Evolutionary conservation across 1,139 yeast genomes (phyloP), one percentile per base, ranked within the genome.

Genomic region (Casaregolazyma suthepensis): DNA sequence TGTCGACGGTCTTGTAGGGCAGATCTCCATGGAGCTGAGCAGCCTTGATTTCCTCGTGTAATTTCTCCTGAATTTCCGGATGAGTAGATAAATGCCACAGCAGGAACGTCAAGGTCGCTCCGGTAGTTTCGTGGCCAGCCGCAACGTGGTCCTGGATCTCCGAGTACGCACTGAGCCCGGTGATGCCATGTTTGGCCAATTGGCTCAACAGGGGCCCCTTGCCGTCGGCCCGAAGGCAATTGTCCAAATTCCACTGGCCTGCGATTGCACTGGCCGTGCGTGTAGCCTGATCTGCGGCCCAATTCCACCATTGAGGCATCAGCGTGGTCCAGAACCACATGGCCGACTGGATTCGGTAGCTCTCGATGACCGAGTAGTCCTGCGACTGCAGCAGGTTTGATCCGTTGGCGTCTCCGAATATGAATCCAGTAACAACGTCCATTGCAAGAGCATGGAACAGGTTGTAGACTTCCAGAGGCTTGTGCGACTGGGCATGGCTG

Each of bases 111-210:
- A 85, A 67, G 17, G 84, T 83, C 3, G 82, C 78, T 0, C 88
- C 90, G 0, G 91, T 84, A 1, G 93, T 85, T 64, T 84, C 87
- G 63, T 85, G 90, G 2, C 93, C 93, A 1, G 93, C 93, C 52
- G 80, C 78, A 45, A 77, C 68, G 58, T 78, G 82, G 56, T 78
- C 82, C 54, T 72, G 75, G 26, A 74, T 62, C 56, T 78, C 82
- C 23, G 77, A 70, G n/a, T 75, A 75, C 4, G 77, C 73, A 10
- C 63, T 63, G 50, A 60, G 56, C n/a, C 65, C 68, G 3, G 56
- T 58, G 7, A 71, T 57, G 1, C 70, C 70, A 1, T 59, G 56
- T 12, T 60, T 59, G 48, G 60, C 60, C 59, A 43, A 69, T 60
- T 2, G 77, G 62, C 1, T 80, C 82, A 10, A 77, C 80, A 68